A percentile compares a stretch with the other conserved stretches of the same genome.
These are phyloP conservation scores for Neltuma alba DNA, from an alignment of 306 rosid species.

Conservation along the genomic window DNA sequence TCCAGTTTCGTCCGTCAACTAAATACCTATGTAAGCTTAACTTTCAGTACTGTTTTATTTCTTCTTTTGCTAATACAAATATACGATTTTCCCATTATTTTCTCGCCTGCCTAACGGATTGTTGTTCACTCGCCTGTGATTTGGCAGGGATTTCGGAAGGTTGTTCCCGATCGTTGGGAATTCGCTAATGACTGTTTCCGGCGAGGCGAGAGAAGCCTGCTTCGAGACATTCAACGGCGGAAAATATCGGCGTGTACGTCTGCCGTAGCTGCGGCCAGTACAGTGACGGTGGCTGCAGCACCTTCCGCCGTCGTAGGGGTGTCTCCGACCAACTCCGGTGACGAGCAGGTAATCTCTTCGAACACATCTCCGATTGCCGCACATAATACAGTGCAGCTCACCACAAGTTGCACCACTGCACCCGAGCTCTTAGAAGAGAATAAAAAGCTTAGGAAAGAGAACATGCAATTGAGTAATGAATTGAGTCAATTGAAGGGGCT, in stretches of 20 bases:
- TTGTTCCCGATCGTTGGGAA: slow-evolving; percentile 98
- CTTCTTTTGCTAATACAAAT: too few relatives aligned
- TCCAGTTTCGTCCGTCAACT: slow-evolving; percentile 99
- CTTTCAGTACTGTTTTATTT: background rate
- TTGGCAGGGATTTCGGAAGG: slow-evolving; percentile 89
- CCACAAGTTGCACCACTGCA: slow-evolving; percentile 64
- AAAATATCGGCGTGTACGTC: slow-evolving; percentile 51
- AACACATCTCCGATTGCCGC: slow-evolving; percentile 69
- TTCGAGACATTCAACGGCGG: slow-evolving; percentile 87
- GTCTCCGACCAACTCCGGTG: slow-evolving; percentile 84
- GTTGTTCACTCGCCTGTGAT: background rate
- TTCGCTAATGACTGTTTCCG: slow-evolving; percentile 80
- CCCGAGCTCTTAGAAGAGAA: slow-evolving; percentile 84
- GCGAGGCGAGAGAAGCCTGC: slow-evolving; percentile 77
- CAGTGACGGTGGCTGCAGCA: slow-evolving; percentile 51
- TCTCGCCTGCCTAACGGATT: background rate
- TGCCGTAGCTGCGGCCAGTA: slow-evolving; percentile 10
- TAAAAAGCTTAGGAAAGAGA: slow-evolving; percentile 82
- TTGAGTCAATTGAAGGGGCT: slow-evolving; percentile 74
- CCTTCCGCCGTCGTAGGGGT: slow-evolving; percentile 32
- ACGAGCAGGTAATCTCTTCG: slow-evolving; percentile 88
- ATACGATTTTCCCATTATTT: background rate
- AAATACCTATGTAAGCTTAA: slow-evolving; percentile 71
- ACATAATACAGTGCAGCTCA: slow-evolving; percentile 41
- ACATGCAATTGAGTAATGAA: slow-evolving; percentile 75